These are phyloP conservation scores for Paecilomyces fulvus DNA, from an alignment of 2,329 filamentous ascomycete species.

Conservation along the genomic window DNA sequence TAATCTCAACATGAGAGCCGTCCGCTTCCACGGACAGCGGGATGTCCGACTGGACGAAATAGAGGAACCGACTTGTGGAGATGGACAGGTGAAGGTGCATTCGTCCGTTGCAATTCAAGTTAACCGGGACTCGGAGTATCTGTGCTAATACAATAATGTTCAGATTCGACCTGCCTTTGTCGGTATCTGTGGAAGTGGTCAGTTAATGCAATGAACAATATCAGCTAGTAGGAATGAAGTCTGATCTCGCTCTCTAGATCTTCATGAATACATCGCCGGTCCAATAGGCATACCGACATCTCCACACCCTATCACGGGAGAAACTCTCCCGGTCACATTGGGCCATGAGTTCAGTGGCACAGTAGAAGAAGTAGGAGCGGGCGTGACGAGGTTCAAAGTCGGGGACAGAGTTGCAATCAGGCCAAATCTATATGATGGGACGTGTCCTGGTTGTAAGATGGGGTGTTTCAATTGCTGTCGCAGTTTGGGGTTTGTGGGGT, in stretches of 20 bases:
- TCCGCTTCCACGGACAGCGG: slow-evolving; percentile 26
- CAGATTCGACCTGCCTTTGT: slow-evolving; percentile 25
- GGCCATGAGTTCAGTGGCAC: slow-evolving; percentile 59
- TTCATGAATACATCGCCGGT: slow-evolving; percentile 46
- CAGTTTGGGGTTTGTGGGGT: slow-evolving; percentile 46
- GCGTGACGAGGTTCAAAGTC: slow-evolving; percentile 38
- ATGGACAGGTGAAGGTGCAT: slow-evolving; percentile 41
- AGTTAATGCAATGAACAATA: not conserved
- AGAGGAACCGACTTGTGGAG: slow-evolving; percentile 31
- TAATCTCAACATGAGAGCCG: slow-evolving; percentile 21
- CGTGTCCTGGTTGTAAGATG: slow-evolving; percentile 47
- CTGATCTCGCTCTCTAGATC: slow-evolving; percentile 22
- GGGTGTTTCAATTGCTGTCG: slow-evolving; percentile 52
- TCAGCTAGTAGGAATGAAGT: not conserved
- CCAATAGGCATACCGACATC: slow-evolving; percentile 40
- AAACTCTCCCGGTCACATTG: slow-evolving; percentile 50
- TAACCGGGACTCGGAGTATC: not conserved
- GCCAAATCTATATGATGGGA: slow-evolving; percentile 51
- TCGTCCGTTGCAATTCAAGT: not conserved
- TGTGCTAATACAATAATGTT: slow-evolving; percentile 1
- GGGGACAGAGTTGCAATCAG: slow-evolving; percentile 53
- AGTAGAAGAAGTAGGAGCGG: slow-evolving; percentile 49
- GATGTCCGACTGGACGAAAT: slow-evolving; percentile 30
- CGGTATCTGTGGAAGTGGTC: slow-evolving; percentile 27
- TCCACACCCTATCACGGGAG: slow-evolving; percentile 52